Conservation (phyloP, 2,329 filamentous ascomycete species). For the Penicillium sp. region DNA sequence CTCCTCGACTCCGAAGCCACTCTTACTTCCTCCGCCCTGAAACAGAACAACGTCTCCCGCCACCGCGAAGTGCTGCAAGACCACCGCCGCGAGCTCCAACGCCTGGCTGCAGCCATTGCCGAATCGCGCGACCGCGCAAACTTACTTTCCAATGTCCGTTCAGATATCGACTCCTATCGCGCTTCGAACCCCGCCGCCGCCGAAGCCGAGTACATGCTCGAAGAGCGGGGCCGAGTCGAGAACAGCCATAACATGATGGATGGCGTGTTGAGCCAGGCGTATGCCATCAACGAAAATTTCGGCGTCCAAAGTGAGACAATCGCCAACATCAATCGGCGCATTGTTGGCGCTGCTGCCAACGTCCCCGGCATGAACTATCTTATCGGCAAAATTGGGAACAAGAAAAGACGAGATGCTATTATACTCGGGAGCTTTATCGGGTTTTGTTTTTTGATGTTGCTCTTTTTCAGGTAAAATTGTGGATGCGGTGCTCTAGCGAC, state of each 20-base stretch:
- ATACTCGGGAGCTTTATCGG: conserved; percentile 91
- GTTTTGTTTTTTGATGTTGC: conserved; percentile 82
- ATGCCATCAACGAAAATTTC: conserved; percentile 94
- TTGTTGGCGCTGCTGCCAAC: conserved; percentile 83
- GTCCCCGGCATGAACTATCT: conserved; percentile 90
- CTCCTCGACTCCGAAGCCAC: conserved; percentile 90
- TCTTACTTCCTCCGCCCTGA: conserved; percentile 85
- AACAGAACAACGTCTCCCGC: conserved; percentile 90
- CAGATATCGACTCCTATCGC: conserved; percentile 88
- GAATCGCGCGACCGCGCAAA: conserved; percentile 85
- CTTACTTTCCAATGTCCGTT: conserved; percentile 83
- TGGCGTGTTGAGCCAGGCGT: conserved; percentile 88
- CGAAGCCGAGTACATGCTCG: conserved; percentile 96
- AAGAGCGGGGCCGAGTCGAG: conserved; percentile 81
- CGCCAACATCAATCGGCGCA: conserved; percentile 83
- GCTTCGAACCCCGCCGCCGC: conserved; percentile 75
- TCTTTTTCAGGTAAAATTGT: conserved; percentile 66
- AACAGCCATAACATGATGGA: conserved; percentile 87
- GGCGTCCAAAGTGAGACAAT: conserved; percentile 82
- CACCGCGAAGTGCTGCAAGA: conserved; percentile 87
- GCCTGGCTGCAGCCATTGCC: conserved; percentile 69
- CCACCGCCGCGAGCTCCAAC: conserved; percentile 77
- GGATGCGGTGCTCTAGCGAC: not conserved
- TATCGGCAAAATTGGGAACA: conserved; percentile 88
- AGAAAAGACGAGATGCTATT: conserved; percentile 91